A percentile compares a stretch with the other conserved stretches of the same genome.
Evolutionary conservation across 164 flowering plant genomes (phyloP).

Genomic region (Umbilicus rupestris): DNA sequence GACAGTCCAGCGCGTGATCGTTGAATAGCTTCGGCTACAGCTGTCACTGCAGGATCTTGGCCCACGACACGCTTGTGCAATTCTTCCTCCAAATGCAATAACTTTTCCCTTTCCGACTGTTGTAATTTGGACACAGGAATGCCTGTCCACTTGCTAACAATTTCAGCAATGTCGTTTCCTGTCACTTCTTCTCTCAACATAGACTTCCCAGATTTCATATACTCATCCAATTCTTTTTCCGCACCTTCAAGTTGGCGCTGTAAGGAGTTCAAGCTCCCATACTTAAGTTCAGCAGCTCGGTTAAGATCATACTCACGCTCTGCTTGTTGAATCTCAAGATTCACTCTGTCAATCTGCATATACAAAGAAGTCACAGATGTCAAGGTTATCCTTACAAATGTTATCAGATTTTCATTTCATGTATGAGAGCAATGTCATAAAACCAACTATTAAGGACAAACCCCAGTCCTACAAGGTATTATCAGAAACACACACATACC

Average conservation of each 20-base stretch:
- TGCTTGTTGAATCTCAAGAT: constrained; percentile 91
- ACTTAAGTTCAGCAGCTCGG: constrained; percentile 93
- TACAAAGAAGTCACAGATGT: neutral
- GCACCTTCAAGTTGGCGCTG: constrained; percentile 82
- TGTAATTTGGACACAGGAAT: constrained; percentile 90
- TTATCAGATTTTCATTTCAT: neutral
- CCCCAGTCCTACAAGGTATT: neutral
- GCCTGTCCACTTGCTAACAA: constrained; percentile 98
- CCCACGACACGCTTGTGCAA: constrained; percentile 91
- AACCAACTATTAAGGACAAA: neutral
- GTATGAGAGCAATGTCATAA: neutral
- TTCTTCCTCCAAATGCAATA: constrained; percentile 81
- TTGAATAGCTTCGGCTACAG: constrained; percentile 95
- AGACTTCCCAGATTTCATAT: constrained; percentile 79
- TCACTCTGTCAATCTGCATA: constrained; percentile 86
- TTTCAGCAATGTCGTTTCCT: constrained; percentile 83
- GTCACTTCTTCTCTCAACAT: constrained; percentile 95
- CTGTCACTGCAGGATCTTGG: constrained; percentile 82
- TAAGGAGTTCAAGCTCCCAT: constrained; percentile 76
- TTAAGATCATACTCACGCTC: constrained; percentile 96
- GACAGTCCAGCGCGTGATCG: constrained; percentile 97
- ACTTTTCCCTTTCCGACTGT: constrained; percentile 84
- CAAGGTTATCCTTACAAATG: neutral
- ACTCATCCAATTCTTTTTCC: constrained; percentile 77
- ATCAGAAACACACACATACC: constrained; percentile 25